Base-by-base conservation (phyloP, 768 basidiomycete genomes). In the Boletales sp. region DNA sequence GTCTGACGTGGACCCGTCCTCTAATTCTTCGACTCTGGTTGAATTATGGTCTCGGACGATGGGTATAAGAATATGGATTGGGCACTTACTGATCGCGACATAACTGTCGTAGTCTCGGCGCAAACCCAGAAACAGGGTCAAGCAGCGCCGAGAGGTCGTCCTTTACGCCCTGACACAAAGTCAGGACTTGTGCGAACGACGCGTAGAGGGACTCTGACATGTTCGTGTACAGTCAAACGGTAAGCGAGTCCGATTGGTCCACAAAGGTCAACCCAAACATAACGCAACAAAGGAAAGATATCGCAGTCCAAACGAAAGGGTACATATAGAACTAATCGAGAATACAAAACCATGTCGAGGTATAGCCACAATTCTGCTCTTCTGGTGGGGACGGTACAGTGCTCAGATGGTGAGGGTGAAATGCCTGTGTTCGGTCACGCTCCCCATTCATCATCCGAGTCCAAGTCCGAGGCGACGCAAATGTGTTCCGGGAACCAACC, bases 181-280 rank as follows among this genome's bases (percentile, higher is more conserved):
- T 70, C 10, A 88, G 76, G 14, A 86, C 83, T 51, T 87, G 80
- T 3, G 87, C 87, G 58, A 78, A 87, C 9, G 81, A 75, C n/a
- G 73, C 72, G 58, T 82, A 88, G 11, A 88, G 73, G 8, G 65
- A 59, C 14, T 67, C 66, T 19, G 67, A 63, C 66, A 67, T 67
- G 43, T 42, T 4, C 13, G 51, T 36, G 17, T 8, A 33, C 31
- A 12, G 21, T n/a, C 31, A 21, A 11, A 21, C 31, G 13, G 7
- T 31, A 10, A 14, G 31, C 38, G 9, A 30, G 25, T 28, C 6
- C 25, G 25, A 28, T 7, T 28, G 41, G 5, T 13, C 19, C 18
- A 19, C 25, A 28, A 28, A 36, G 35, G 21, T 14, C 40, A 41
- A 28, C 30, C 15, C 40, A 41, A 41, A 25, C 15, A 15, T 8